Conservation (phyloP, 208 protist species). For the Crithidia sp. region DNA sequence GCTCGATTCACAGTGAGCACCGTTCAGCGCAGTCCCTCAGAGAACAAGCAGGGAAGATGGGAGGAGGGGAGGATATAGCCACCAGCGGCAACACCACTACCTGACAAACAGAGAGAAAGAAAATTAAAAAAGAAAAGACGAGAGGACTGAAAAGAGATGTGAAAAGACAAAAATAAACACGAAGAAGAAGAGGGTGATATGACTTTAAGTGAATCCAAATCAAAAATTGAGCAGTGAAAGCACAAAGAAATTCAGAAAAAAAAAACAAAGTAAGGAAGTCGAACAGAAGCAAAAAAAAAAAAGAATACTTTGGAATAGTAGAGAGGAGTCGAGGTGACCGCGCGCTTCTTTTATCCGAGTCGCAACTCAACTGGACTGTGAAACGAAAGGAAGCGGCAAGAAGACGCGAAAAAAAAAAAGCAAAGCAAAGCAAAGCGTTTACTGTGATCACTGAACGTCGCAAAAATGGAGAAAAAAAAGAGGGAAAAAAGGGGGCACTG, state of each 20-base stretch:
- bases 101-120: too few relatives aligned
- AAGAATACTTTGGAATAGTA: not conserved
- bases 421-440: not conserved
- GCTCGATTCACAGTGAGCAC: not conserved
- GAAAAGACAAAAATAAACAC: not conserved
- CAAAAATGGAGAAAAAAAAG: constrained; percentile 19
- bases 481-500: too few relatives aligned
- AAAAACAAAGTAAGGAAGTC: too few relatives aligned
- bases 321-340: too few relatives aligned
- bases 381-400: not conserved
- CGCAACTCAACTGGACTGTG: too few relatives aligned
- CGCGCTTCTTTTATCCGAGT: too few relatives aligned
- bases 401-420: not conserved
- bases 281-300: not conserved
- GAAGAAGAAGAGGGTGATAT: not conserved
- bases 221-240: too few relatives aligned
- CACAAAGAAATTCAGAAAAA: not conserved
- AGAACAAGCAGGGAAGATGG: too few relatives aligned
- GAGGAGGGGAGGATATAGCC: too few relatives aligned
- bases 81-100: too few relatives aligned
- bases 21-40: too few relatives aligned
- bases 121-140: too few relatives aligned
- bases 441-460: not conserved
- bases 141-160: not conserved
- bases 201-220: not conserved